Evolutionary conservation across 1,284 basidiomycete genomes (phyloP), one percentile per base, ranked within the genome.

Genomic region (Ustilago crameri): DNA sequence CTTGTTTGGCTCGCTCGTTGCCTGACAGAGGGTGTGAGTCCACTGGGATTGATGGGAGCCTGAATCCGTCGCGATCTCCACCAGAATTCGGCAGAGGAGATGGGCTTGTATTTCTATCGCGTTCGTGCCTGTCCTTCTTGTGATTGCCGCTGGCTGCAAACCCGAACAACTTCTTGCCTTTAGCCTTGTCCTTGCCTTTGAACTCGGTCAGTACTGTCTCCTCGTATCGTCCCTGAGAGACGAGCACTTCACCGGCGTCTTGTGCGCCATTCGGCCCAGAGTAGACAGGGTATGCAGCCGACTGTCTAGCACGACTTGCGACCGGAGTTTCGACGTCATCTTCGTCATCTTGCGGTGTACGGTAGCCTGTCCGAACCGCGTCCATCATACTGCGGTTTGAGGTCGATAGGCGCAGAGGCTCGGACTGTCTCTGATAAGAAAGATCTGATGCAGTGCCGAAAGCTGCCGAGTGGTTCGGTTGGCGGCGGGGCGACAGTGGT

Each of bases 101-200:
- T 24, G 64, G 42, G 2, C 42, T 17, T 14, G 52, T 17, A 17
- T 47, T 17, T 9, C 26, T 37, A 1, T 70, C 61, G 30, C 56
- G 60, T 3, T 58, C 47, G 15, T 63, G 53, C 42, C 62, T 61
- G 9, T 18, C 23, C 26, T 64, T 62, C 57, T 65, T 65, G 35
- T 68, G 66, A 35, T 66, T 70, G 41, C 51, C 51, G n/a, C 40
- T 45, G 1, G 62, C 48, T 24, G 56, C 52, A 37, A 70, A 65
- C 15, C 53, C 62, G 23, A 74, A 74, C 3, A 74, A 51, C 49
- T 69, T 74, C 32, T 63, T 69, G 24, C 40, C 50, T n/a, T 66
- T 74, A 14, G 32, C 34, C 51, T 74, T 69, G 37, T 70, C 70
- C 18, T 62, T 70, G 7, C 26, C 23, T 27, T 30, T 30, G 22